phyloP scores from a whole-genome alignment of 2,329 filamentous ascomycete species.

The Colletotrichum salicis region DNA sequence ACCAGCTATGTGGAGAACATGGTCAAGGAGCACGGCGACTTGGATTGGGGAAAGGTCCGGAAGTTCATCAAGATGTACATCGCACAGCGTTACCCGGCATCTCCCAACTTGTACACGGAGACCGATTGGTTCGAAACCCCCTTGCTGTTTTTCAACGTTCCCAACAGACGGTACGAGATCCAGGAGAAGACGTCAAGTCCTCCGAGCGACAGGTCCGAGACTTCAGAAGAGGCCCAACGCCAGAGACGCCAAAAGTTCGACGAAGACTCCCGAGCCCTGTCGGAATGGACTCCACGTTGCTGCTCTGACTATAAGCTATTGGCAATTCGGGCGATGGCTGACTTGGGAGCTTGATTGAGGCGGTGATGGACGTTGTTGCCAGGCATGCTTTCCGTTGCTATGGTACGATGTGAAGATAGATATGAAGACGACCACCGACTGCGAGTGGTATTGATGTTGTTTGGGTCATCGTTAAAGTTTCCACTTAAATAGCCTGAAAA shows the following conservation, averaged over 20 bases:
- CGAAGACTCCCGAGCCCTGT: background rate
- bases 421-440: background rate
- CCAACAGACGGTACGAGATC: background rate
- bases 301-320: background rate
- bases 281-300: background rate
- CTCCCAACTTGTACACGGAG: background rate
- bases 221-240: background rate
- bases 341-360: background rate
- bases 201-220: background rate
- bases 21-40: background rate
- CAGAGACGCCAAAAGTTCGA: background rate
- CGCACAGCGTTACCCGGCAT: background rate
- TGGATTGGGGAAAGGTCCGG: background rate
- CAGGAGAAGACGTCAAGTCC: background rate
- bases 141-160: background rate
- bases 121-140: background rate
- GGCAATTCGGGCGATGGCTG: background rate
- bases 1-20: background rate
- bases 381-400: background rate
- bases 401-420: background rate
- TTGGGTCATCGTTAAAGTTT: background rate
- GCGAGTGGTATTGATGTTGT: background rate
- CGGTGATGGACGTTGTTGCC: background rate
- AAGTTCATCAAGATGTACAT: background rate
- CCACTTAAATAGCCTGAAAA: background rate